Conservation (phyloP, 805 yeast genomes). For the Hyphopichia homilentoma region DNA sequence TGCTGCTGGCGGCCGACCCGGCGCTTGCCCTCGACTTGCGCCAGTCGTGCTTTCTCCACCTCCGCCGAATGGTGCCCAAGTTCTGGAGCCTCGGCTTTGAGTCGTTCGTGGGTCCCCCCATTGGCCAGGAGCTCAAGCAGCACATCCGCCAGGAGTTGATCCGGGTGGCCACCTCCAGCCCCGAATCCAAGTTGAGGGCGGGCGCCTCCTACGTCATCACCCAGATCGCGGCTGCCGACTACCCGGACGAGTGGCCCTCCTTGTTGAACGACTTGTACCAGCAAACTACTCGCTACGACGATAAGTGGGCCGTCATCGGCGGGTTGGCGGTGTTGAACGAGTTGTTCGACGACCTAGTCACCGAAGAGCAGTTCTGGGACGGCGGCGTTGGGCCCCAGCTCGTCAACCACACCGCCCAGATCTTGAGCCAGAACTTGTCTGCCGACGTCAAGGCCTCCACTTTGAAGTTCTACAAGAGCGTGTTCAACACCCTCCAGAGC, state of each 20-base stretch:
- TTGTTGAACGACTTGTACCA: conserved; percentile 49
- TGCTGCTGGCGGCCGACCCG: conserved; percentile 34
- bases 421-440: conserved; percentile 30
- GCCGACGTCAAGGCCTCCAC: conserved; percentile 45
- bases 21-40: conserved; percentile 34
- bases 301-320: conserved; percentile 42
- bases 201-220: conserved; percentile 72
- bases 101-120: conserved; percentile 65
- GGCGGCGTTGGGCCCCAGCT: conserved; percentile 62
- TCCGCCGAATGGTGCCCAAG: conserved; percentile 64
- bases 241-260: conserved; percentile 94
- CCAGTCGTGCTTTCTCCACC: conserved; percentile 63
- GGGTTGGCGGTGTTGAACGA: conserved; percentile 65
- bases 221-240: conserved; percentile 84
- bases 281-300: conserved; percentile 26
- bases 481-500: conserved; percentile 50
- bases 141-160: conserved; percentile 50
- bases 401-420: conserved; percentile 44
- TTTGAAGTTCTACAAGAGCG: conserved; percentile 48
- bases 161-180: conserved; percentile 36
- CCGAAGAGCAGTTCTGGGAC: conserved; percentile 83
- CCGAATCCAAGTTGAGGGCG: conserved; percentile 57
- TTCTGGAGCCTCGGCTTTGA: conserved; percentile 85
- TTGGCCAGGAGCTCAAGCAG: conserved; percentile 50
- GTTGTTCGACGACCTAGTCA: conserved; percentile 77